Evolutionary conservation across 352 stramenopile species (phyloP).

Genomic region (Phytopythium kandeliae): DNA sequence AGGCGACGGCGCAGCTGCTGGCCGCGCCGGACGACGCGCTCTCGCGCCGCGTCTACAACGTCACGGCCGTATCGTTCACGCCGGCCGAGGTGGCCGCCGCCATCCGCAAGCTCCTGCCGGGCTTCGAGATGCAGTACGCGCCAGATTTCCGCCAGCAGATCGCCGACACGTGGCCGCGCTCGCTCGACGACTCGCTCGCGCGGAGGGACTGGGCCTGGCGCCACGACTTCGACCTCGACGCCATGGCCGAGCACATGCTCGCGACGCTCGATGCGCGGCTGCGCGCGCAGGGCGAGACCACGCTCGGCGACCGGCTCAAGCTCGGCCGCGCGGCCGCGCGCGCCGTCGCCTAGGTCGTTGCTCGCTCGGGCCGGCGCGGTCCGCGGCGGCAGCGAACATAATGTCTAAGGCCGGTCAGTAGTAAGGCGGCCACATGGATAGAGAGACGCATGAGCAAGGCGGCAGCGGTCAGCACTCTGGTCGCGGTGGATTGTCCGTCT

Average conservation of each 20-base stretch:
- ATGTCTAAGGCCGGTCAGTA: too few relatives aligned
- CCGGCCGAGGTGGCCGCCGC: constrained; percentile 75
- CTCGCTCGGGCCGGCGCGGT: too few relatives aligned
- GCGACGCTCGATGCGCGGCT: constrained; percentile 80
- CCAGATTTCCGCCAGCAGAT: constrained; percentile 90
- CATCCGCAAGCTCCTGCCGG: constrained; percentile 84
- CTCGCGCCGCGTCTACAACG: constrained; percentile 89
- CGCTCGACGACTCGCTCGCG: constrained; percentile 78
- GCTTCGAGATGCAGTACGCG: constrained; percentile 85
- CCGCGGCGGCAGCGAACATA: constrained; percentile 3
- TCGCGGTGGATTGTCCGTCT: too few relatives aligned
- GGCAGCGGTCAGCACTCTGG: too few relatives aligned
- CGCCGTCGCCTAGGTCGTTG: constrained; percentile 3
- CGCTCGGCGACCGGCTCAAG: constrained; percentile 3
- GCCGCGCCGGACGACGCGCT: constrained; percentile 62
- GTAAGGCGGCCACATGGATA: too few relatives aligned
- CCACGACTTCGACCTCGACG: constrained; percentile 86
- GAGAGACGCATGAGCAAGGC: too few relatives aligned
- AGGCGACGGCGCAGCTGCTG: constrained; percentile 79
- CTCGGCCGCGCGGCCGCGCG: background rate
- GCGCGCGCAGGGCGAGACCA: constrained; percentile 1
- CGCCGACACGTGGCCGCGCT: constrained; percentile 87
- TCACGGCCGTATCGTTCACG: constrained; percentile 88
- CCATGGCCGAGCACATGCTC: constrained; percentile 89
- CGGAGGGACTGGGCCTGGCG: constrained; percentile 87